Evolutionary conservation across 2,329 filamentous ascomycete species (phyloP).

Genomic region (Phyllosticta paracitricarpa): DNA sequence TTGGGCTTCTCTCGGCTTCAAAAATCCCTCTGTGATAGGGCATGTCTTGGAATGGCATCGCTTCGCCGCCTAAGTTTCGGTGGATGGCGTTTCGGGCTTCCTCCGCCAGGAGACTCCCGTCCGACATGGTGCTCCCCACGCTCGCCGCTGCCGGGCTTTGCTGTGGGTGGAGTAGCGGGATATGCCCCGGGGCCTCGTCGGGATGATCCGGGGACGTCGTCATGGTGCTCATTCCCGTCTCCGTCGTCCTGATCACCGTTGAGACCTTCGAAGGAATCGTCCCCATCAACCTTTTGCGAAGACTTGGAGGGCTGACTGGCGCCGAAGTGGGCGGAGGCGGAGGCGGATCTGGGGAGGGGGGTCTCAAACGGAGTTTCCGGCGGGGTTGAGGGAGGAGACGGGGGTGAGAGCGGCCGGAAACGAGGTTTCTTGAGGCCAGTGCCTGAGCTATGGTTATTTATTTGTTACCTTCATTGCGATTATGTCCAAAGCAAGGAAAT

Average conservation of each 20-base stretch:
- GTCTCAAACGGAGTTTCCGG: constrained; percentile 2
- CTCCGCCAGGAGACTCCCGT: constrained; percentile 6
- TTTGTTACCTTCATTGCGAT: constrained; percentile 3
- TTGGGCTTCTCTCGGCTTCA: constrained; percentile 1
- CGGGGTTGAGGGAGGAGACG: constrained; percentile 6
- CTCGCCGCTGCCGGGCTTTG: background rate
- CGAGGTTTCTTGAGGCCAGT: background rate
- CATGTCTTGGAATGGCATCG: constrained; percentile 2
- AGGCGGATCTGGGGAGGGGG: background rate
- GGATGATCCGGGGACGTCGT: background rate
- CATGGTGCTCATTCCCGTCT: background rate
- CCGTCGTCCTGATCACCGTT: background rate
- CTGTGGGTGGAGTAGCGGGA: constrained; percentile 1
- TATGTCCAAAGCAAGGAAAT: background rate
- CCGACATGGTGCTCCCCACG: constrained; percentile 1
- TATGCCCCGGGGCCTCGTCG: background rate
- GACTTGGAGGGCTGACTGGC: background rate
- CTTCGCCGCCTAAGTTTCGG: constrained; percentile 10
- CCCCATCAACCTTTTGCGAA: background rate
- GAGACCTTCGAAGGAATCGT: background rate
- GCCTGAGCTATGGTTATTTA: constrained; percentile 10
- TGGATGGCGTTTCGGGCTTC: constrained; percentile 11
- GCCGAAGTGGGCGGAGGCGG: background rate
- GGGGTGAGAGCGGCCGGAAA: constrained; percentile 7
- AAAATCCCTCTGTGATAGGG: constrained; percentile 5